Evolutionary conservation across 2,329 filamentous ascomycete species (phyloP).

Genomic region (Fusarium drepaniforme): DNA sequence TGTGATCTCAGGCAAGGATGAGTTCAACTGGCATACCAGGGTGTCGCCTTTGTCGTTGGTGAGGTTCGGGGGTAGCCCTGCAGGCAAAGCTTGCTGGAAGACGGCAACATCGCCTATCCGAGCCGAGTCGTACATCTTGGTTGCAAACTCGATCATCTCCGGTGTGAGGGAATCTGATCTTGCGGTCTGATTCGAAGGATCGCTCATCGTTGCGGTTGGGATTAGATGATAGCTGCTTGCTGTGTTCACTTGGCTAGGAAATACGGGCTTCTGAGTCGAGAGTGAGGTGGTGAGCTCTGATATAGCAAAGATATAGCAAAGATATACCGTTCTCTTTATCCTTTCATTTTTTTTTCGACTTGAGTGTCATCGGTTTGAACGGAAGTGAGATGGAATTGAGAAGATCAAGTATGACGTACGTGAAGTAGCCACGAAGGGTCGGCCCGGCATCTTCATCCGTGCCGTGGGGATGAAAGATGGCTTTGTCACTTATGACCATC

Average conservation of each 20-base stretch:
- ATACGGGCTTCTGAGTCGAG: not conserved
- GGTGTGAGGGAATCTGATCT: slow-evolving; percentile 61
- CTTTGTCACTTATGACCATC: not conserved
- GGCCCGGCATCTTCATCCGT: not conserved
- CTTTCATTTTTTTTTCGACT: not conserved
- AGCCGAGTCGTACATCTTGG: slow-evolving; percentile 75
- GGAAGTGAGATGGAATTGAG: not conserved
- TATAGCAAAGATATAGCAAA: not conserved
- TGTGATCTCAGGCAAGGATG: not conserved
- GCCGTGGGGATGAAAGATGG: not conserved
- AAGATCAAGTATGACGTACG: slow-evolving; percentile 26
- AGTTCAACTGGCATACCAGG: slow-evolving; percentile 60
- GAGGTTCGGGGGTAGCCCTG: slow-evolving; percentile 76
- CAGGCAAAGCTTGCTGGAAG: slow-evolving; percentile 73
- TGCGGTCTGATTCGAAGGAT: slow-evolving; percentile 24
- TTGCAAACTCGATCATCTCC: slow-evolving; percentile 74
- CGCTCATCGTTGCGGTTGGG: slow-evolving; percentile 23
- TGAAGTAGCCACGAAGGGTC: not conserved
- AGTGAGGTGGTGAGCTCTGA: not conserved
- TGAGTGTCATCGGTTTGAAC: not conserved
- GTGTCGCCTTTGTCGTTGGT: slow-evolving; percentile 81
- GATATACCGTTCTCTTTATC: not conserved
- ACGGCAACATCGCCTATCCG: slow-evolving; percentile 68
- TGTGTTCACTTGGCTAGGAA: not conserved
- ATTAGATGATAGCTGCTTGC: not conserved